phyloP scores from a whole-genome alignment of 176 grass and related monocot genomes.

The Tuctoria greenei region DNA sequence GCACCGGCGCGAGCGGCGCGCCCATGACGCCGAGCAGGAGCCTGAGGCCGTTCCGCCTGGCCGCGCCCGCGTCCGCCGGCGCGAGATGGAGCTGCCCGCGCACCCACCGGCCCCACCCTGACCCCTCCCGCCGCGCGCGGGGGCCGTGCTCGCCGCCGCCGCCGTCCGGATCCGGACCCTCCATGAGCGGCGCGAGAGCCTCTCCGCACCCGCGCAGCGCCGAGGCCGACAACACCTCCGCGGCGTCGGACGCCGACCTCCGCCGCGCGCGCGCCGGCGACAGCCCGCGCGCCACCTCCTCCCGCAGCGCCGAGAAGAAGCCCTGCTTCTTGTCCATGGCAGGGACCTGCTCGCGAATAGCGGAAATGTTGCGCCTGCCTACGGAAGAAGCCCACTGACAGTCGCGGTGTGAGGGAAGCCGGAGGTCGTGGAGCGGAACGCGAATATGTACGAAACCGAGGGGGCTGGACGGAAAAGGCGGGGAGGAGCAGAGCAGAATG shows the following conservation, averaged over 20 bases:
- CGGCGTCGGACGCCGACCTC: conserved; percentile 9
- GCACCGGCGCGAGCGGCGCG: conserved; percentile 70
- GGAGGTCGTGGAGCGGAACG: not conserved
- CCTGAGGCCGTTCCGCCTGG: conserved; percentile 62
- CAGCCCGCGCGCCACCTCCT: conserved; percentile 65
- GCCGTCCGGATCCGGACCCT: conserved; percentile 74
- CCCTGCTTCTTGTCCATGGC: conserved; percentile 84
- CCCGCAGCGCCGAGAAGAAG: conserved; percentile 71
- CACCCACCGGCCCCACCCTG: conserved; percentile 66
- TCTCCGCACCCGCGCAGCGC: conserved; percentile 41
- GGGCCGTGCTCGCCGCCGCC: conserved; percentile 40
- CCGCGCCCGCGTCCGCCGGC: conserved; percentile 28
- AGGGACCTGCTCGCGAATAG: conserved; percentile 28
- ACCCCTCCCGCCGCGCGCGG: conserved; percentile 47
- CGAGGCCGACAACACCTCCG: not conserved
- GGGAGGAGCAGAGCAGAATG: not conserved
- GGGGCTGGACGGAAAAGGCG: conserved; percentile 33
- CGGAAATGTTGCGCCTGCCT: not conserved
- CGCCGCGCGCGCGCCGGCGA: conserved; percentile 57
- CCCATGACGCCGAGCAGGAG: conserved; percentile 81
- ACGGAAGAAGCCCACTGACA: not conserved
- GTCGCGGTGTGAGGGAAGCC: not conserved
- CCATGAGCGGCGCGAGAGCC: conserved; percentile 72
- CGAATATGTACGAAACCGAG: conserved; percentile 40
- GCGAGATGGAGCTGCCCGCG: conserved; percentile 66